Evolutionary conservation across 1,284 basidiomycete species (phyloP).

Genomic region (Trametes hirsuta): DNA sequence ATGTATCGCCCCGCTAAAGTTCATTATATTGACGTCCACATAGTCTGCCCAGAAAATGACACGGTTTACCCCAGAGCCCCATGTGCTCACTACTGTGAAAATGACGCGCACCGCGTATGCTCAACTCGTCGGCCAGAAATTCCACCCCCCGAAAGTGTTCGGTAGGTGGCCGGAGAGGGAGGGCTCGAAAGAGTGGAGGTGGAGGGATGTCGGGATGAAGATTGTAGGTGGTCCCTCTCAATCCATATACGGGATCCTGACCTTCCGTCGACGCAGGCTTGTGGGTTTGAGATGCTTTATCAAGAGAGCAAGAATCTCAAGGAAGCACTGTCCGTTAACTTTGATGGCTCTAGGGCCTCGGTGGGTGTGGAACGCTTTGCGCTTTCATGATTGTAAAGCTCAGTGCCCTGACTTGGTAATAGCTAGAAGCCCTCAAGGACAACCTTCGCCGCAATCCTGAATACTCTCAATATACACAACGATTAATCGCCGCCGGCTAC

Average conservation of each 20-base stretch:
- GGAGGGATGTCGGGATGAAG: slow-evolving; percentile 90
- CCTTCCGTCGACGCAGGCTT: slow-evolving; percentile 55
- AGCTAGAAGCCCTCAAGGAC: slow-evolving; percentile 68
- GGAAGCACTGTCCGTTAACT: slow-evolving; percentile 39
- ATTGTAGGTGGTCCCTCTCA: slow-evolving; percentile 54
- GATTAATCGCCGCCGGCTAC: slow-evolving; percentile 66
- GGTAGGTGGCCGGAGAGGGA: slow-evolving; percentile 73
- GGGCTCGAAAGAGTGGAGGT: slow-evolving; percentile 66
- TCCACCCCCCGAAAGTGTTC: slow-evolving; percentile 90
- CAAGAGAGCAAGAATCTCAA: slow-evolving; percentile 71
- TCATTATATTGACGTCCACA: not conserved
- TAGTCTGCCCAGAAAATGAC: slow-evolving; percentile 87
- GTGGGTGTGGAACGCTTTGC: slow-evolving; percentile 40
- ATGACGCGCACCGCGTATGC: slow-evolving; percentile 93
- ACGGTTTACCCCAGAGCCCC: slow-evolving; percentile 79
- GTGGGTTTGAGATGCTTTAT: slow-evolving; percentile 95
- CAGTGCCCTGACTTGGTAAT: slow-evolving; percentile 1
- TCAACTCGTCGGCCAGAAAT: slow-evolving; percentile 88
- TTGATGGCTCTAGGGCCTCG: slow-evolving; percentile 46
- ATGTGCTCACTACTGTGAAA: slow-evolving; percentile 61
- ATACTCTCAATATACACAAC: slow-evolving; percentile 70
- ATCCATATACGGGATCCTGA: not conserved
- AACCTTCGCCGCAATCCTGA: slow-evolving; percentile 65
- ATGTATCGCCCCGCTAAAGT: not conserved
- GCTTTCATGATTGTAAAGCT: not conserved